These are phyloP conservation scores for Trichoderma asperellum DNA, from an alignment of 2,329 filamentous ascomycete genomes.

Conservation along the genomic window DNA sequence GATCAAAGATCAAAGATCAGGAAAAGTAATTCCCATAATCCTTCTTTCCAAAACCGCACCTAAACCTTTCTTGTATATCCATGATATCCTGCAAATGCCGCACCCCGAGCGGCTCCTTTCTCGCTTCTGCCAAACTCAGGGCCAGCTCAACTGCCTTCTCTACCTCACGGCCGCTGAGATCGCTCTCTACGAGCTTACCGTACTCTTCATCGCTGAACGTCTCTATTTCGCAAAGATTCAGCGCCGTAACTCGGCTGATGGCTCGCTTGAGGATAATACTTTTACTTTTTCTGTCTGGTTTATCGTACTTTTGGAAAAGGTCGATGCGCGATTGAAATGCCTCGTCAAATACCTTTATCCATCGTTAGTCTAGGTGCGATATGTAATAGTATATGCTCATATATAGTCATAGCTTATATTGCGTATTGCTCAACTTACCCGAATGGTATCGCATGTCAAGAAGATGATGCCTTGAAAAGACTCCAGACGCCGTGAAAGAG, in stretches of 20 bases:
- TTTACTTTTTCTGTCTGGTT: constrained; percentile 72
- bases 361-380: neutral
- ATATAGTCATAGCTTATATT: too few species aligned
- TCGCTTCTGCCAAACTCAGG: constrained; percentile 79
- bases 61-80: constrained; percentile 82
- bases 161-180: constrained; percentile 70
- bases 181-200: constrained; percentile 66
- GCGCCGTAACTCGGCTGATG: constrained; percentile 69
- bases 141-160: constrained; percentile 86
- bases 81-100: constrained; percentile 79
- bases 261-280: constrained; percentile 84
- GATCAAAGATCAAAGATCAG: neutral
- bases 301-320: constrained; percentile 79
- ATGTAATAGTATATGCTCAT: neutral
- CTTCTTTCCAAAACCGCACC: constrained; percentile 66
- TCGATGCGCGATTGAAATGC: constrained; percentile 89
- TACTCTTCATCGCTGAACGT: constrained; percentile 70
- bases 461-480: constrained; percentile 93
- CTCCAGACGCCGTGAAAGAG: constrained; percentile 84
- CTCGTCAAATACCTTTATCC: constrained; percentile 74
- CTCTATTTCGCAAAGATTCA: constrained; percentile 64
- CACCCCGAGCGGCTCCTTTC: constrained; percentile 73
- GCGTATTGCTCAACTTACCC: constrained; percentile 47
- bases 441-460: constrained; percentile 84
- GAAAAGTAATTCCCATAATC: neutral